Conservation (phyloP, 495 filamentous ascomycete species). For the Lepidopterella palustris region DNA sequence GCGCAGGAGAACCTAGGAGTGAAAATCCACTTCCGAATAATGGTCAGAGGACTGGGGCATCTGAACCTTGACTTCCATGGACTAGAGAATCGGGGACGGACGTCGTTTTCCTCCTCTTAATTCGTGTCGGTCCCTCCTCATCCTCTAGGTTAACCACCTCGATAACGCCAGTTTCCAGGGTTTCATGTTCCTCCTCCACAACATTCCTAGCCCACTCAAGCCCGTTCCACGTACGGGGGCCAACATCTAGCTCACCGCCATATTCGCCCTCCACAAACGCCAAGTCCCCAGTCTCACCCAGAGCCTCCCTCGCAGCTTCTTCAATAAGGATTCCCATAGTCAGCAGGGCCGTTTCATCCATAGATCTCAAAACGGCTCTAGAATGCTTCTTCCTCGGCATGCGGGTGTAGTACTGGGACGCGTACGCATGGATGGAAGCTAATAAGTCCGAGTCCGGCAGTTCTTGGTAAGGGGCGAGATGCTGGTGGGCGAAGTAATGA, state of each 20-base stretch:
- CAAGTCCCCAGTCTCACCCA: conserved; percentile 68
- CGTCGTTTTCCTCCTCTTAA: neutral
- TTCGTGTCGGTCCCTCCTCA: neutral
- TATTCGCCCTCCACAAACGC: conserved; percentile 62
- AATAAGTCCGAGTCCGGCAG: conserved; percentile 70
- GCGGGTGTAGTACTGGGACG: conserved; percentile 59
- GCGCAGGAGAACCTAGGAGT: too few species aligned
- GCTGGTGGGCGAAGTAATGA: conserved; percentile 57
- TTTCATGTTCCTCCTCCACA: neutral
- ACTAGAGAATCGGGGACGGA: neutral
- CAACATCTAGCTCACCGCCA: neutral
- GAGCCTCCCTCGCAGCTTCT: conserved; percentile 56
- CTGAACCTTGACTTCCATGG: neutral
- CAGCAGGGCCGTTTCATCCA: conserved; percentile 82
- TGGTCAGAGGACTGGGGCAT: too few species aligned
- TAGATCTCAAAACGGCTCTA: conserved; percentile 51
- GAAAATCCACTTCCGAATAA: too few species aligned
- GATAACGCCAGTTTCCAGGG: neutral
- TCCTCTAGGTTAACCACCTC: neutral
- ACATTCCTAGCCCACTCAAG: neutral
- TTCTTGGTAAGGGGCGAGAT: conserved; percentile 43
- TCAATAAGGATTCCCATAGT: conserved; percentile 77
- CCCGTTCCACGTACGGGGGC: neutral
- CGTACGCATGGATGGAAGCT: conserved; percentile 68
- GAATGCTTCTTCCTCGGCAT: neutral